Percentiles rank a stretch among this genome's conserved stretches.
phyloP scores from a whole-genome alignment of 768 basidiomycete species.

The Phaeolepiota aurea region DNA sequence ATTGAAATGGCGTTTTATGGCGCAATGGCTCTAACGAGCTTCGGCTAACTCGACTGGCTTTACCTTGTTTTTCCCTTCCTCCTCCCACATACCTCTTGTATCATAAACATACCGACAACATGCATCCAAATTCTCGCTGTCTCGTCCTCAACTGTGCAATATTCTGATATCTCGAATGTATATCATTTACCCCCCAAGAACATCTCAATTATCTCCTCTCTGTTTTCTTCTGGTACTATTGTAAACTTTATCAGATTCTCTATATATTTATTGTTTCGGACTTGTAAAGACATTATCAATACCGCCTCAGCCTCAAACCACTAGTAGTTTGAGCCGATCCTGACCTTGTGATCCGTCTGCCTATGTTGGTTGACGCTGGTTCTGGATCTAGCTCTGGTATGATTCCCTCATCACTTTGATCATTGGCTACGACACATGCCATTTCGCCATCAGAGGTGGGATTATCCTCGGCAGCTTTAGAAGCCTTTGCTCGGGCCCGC shows the following conservation, averaged over 20 bases:
- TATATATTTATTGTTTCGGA: neutral
- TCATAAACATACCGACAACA: neutral
- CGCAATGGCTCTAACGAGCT: slow-evolving; percentile 43
- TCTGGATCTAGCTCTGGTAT: too few relatives aligned
- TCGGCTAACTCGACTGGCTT: slow-evolving; percentile 16
- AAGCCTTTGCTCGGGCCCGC: slow-evolving; percentile 12
- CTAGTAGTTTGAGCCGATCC: too few relatives aligned
- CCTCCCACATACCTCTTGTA: neutral
- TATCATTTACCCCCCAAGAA: neutral
- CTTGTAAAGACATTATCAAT: too few relatives aligned
- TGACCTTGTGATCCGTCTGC: too few relatives aligned
- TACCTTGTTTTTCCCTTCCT: neutral
- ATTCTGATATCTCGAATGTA: neutral
- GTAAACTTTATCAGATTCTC: neutral
- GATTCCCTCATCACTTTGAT: too few relatives aligned
- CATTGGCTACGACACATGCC: too few relatives aligned
- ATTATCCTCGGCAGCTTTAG: neutral
- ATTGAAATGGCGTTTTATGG: slow-evolving; percentile 52
- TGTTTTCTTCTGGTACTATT: neutral
- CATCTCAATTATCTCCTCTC: neutral
- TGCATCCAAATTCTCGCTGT: neutral
- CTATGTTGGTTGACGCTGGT: too few relatives aligned
- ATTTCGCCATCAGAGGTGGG: too few relatives aligned
- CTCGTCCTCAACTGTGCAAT: neutral
- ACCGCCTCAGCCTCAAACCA: too few relatives aligned